Base-by-base conservation (phyloP, 495 filamentous ascomycete species). In the Trichoderma parareesei region DNA sequence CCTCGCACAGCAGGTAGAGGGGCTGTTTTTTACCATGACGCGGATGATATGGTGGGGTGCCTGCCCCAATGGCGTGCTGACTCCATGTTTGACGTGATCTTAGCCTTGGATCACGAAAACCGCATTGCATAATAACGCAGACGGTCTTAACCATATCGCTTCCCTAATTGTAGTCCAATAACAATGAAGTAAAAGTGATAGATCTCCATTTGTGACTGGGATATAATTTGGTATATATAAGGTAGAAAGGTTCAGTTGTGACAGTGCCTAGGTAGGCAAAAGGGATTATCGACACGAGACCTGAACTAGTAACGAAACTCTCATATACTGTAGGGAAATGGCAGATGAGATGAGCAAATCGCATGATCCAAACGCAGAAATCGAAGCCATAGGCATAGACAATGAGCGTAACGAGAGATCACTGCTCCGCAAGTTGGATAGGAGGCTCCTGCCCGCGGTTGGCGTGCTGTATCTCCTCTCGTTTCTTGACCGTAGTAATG, bases 401-500 rank as follows among this genome's bases (percentile, higher is more conserved):
- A 42, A 63, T 7, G 61, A 10, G 14, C 3, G 87, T 63, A 82
- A 88, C 57, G 88, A 91, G 74, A 83, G 80, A 60, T 74, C 81
- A 0, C 68, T 91, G 20, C 71, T 91, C 6, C 77, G 87, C 35
- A 92, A 88, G 69, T 71, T 92, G 4, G 90, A 92, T 70, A 69
- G 75, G 60, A 77, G 78, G 46, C 74, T 92, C 2, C 72, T 93
- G 1, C 90, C 89, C 6, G 84, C 86, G 0, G 76, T 91, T 37
- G 87, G 86, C 1, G 70, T 91, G 2, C 72, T 92, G 20, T 92
- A 90, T 69, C 75, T 91, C 16, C 73, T 91, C 5, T 90, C 87
- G 5, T 91, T 92, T 65, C 74, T 92, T 20, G 88, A 91, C 69
- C 80, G 89, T 62, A 89, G 85, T 72, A 92, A 91, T 77, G 87